Evolutionary conservation across 177 flowering plant species (phyloP).

Genomic region (Telopea speciosissima): DNA sequence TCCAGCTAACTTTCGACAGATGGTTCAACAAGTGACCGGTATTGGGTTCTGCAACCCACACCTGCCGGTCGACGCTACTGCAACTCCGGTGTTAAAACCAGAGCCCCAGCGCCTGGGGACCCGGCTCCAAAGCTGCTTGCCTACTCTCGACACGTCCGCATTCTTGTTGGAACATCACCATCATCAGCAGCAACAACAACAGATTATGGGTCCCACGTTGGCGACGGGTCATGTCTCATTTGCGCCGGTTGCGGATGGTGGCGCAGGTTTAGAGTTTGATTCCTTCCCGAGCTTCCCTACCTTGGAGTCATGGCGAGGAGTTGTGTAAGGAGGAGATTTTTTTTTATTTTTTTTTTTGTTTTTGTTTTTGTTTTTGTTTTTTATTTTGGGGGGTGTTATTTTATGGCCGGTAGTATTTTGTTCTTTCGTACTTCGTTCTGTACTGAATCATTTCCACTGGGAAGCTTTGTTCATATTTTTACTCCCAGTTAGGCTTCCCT

Average conservation of each 20-base stretch:
- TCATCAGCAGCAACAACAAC: slow-evolving; percentile 25
- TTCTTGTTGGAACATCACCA: slow-evolving; percentile 40
- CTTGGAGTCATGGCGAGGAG: slow-evolving; percentile 35
- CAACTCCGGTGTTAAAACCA: slow-evolving; percentile 49
- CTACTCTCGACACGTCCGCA: slow-evolving; percentile 85
- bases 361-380: neutral
- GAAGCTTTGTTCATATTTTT: slow-evolving; percentile 3
- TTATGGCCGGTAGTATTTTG: neutral
- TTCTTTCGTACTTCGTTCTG: neutral
- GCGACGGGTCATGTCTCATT: slow-evolving; percentile 6
- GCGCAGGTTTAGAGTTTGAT: slow-evolving; percentile 17
- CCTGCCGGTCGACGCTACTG: slow-evolving; percentile 5
- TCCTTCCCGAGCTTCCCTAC: slow-evolving; percentile 28
- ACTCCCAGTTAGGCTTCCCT: neutral
- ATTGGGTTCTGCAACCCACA: slow-evolving; percentile 31
- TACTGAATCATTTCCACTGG: neutral
- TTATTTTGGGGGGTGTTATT: neutral
- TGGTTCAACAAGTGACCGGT: slow-evolving; percentile 98
- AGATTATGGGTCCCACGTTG: slow-evolving; percentile 18
- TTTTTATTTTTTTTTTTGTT: neutral
- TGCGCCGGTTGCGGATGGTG: slow-evolving; percentile 10
- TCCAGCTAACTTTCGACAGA: slow-evolving; percentile 85
- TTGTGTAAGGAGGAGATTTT: slow-evolving; percentile 11
- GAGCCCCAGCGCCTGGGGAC: slow-evolving; percentile 55
- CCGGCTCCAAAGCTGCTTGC: slow-evolving; percentile 33